phyloP scores from a whole-genome alignment of 2,329 filamentous ascomycete genomes.

The Botryotinia globosa region DNA sequence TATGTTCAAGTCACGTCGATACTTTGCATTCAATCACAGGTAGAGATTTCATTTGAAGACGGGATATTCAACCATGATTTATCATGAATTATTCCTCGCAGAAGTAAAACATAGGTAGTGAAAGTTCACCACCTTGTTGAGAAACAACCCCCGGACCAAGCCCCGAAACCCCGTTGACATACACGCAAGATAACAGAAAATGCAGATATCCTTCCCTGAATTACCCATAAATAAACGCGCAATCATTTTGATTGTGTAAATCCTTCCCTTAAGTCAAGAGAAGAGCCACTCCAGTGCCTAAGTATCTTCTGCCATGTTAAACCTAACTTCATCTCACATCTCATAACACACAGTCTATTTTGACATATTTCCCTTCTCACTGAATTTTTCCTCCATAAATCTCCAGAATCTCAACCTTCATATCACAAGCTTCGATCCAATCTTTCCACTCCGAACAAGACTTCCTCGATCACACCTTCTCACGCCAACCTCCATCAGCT shows the following conservation, averaged over 20 bases:
- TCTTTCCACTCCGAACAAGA: background rate
- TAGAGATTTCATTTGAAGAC: background rate
- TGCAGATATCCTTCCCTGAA: background rate
- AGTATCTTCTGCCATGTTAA: background rate
- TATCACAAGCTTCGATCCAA: background rate
- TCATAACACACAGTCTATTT: background rate
- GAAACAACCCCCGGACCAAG: background rate
- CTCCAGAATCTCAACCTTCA: background rate
- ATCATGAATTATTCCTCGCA: background rate
- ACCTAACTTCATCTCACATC: background rate
- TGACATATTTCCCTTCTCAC: background rate
- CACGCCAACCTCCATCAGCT: background rate
- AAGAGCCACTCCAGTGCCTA: background rate
- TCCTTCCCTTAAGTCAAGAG: too few species aligned
- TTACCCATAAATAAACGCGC: too few species aligned
- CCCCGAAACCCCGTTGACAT: background rate
- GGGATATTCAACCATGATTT: background rate
- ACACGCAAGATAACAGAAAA: background rate
- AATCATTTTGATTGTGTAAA: too few species aligned
- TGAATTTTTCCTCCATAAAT: background rate
- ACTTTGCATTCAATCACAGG: background rate
- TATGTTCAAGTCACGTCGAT: background rate
- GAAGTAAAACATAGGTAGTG: background rate
- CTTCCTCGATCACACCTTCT: background rate
- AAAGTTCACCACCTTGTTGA: too few species aligned